These are phyloP conservation scores for Pythium rhizo-oryzae DNA, from an alignment of 352 stramenopile species.

Conservation along the genomic window DNA sequence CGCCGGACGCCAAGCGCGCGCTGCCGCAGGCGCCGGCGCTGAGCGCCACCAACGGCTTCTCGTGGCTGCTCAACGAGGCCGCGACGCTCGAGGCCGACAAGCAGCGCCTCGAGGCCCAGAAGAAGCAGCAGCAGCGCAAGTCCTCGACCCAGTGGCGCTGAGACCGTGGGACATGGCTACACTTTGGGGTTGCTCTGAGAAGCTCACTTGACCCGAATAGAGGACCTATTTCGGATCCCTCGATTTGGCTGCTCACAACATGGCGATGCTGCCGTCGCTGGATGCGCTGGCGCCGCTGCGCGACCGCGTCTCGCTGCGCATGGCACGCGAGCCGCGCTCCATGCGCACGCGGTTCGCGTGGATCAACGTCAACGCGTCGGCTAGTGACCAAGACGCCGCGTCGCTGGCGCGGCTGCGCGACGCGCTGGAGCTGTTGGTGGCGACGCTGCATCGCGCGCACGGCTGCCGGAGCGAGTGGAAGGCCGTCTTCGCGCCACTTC, in stretches of 20 bases:
- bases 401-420: neutral
- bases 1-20: slow-evolving; percentile 26
- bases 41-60: slow-evolving; percentile 65
- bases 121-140: slow-evolving; percentile 46
- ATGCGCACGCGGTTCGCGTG: neutral
- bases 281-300: neutral
- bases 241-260: neutral
- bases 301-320: neutral
- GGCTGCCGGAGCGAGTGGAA: neutral
- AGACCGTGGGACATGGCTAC: neutral
- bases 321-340: neutral
- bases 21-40: slow-evolving; percentile 45
- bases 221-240: neutral
- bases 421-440: neutral
- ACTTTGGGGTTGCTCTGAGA: neutral
- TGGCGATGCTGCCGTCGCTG: neutral
- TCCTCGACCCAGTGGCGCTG: slow-evolving; percentile 41
- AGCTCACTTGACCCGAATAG: neutral
- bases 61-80: slow-evolving; percentile 75
- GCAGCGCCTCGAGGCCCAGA: slow-evolving; percentile 40
- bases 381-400: too few relatives aligned
- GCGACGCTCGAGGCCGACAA: slow-evolving; percentile 55
- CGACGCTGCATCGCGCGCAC: neutral
- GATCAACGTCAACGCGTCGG: neutral
- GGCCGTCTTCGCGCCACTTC: neutral